A percentile compares a stretch with the other conserved stretches of the same genome.
phyloP scores from a whole-genome alignment of 352 stramenopile genomes.

The Globisporangium nunn region DNA sequence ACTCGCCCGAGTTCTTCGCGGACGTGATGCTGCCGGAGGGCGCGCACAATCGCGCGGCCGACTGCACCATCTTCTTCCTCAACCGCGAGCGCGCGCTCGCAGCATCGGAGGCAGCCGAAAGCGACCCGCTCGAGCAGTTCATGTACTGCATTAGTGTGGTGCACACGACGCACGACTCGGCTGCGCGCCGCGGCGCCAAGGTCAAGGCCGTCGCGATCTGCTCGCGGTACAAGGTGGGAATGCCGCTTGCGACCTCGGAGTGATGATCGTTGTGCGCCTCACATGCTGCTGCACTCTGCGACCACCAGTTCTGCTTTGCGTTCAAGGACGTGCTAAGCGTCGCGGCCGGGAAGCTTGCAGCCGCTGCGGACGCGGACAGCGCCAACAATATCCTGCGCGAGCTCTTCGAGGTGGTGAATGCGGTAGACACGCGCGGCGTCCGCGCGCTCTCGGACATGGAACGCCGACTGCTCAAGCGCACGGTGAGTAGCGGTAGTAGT shows the following conservation, averaged over 20 bases:
- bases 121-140: conserved; percentile 58
- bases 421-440: conserved; percentile 51
- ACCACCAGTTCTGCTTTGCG: conserved; percentile 46
- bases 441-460: conserved; percentile 71
- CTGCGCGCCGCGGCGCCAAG: conserved; percentile 59
- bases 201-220: conserved; percentile 82
- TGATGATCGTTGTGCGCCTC: too few species aligned
- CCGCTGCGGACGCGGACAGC: conserved; percentile 30
- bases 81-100: conserved; percentile 41
- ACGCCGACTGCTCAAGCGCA: conserved; percentile 64
- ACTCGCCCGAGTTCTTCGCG: conserved; percentile 86
- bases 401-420: conserved; percentile 67
- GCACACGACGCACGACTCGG: conserved; percentile 71
- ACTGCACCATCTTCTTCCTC: conserved; percentile 87
- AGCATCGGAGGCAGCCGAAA: not conserved
- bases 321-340: conserved; percentile 73
- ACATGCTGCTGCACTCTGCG: too few species aligned
- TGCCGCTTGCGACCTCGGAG: not conserved
- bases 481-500: conserved; percentile 30
- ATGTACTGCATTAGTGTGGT: conserved; percentile 88
- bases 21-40: conserved; percentile 86
- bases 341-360: conserved; percentile 61
- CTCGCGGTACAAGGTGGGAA: conserved; percentile 59
- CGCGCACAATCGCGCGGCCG: conserved; percentile 81
- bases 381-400: conserved; percentile 44